phyloP scores from a whole-genome alignment of 139 green algal genomes.

The Gonium pectorale region DNA sequence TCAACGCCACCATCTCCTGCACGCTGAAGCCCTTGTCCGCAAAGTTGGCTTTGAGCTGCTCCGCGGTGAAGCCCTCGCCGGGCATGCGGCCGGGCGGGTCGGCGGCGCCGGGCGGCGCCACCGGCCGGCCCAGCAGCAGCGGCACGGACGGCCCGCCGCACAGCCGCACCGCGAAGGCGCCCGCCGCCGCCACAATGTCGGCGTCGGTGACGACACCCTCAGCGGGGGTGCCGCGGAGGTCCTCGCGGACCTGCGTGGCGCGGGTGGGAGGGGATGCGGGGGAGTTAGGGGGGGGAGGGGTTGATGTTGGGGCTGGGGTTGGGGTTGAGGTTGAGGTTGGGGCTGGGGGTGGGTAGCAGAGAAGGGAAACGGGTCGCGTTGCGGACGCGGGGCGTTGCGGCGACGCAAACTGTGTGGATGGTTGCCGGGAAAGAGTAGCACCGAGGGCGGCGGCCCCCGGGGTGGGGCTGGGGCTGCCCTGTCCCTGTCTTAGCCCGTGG shows the following conservation, averaged over 20 bases:
- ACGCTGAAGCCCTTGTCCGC: constrained; percentile 72
- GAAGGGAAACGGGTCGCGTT: too few species aligned
- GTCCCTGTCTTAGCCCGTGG: too few species aligned
- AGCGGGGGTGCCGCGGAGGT: constrained; percentile 72
- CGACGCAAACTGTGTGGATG: too few species aligned
- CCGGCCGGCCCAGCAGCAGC: constrained; percentile 70
- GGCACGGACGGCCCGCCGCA: constrained; percentile 79
- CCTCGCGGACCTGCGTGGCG: constrained; percentile 42
- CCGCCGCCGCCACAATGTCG: constrained; percentile 86
- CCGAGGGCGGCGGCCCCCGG: too few species aligned
- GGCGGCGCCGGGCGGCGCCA: constrained; percentile 50
- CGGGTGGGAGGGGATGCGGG: background rate
- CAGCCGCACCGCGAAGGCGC: constrained; percentile 73
- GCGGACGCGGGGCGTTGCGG: too few species aligned
- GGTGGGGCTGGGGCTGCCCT: too few species aligned
- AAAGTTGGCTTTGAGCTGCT: constrained; percentile 77
- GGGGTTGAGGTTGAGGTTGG: too few species aligned
- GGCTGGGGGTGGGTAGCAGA: background rate
- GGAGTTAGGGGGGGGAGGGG: background rate
- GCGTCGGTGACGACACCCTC: constrained; percentile 70
- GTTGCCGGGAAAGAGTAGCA: too few species aligned
- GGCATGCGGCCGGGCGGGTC: constrained; percentile 83
- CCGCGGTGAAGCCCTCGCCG: constrained; percentile 65
- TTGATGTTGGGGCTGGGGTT: background rate
- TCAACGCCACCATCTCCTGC: constrained; percentile 79